Percentiles rank a stretch among this genome's conserved stretches.
These are phyloP conservation scores for Thalassiosira hispida DNA, from an alignment of 352 stramenopile species.

Conservation along the genomic window DNA sequence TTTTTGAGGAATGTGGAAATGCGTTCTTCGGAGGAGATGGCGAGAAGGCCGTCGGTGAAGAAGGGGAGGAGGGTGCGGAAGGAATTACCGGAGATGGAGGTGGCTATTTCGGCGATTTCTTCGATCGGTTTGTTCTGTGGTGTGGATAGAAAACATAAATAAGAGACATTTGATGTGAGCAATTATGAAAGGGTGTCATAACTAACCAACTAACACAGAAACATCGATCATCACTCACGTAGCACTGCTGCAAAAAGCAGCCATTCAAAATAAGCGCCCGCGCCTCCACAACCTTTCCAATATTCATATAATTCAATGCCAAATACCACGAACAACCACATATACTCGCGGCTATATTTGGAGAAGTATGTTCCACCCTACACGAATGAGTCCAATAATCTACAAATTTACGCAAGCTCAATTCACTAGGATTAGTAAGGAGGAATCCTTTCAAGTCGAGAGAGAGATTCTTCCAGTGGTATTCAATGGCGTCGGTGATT, in stretches of 20 bases:
- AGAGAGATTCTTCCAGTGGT: slow-evolving; percentile 35
- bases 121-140: slow-evolving; percentile 32
- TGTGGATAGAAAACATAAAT: neutral
- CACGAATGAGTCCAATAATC: slow-evolving; percentile 22
- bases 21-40: slow-evolving; percentile 9
- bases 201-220: too few species aligned
- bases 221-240: slow-evolving; percentile 32
- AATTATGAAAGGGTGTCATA: too few species aligned
- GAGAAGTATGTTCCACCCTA: slow-evolving; percentile 11
- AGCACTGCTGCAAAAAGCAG: slow-evolving; percentile 43
- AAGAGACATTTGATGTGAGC: neutral
- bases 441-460: slow-evolving; percentile 19
- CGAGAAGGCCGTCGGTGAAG: slow-evolving; percentile 36
- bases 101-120: slow-evolving; percentile 21
- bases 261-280: slow-evolving; percentile 41
- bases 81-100: neutral
- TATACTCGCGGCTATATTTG: slow-evolving; percentile 25
- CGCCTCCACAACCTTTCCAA: slow-evolving; percentile 22
- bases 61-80: slow-evolving; percentile 13
- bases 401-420: slow-evolving; percentile 34
- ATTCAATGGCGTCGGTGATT: slow-evolving; percentile 31
- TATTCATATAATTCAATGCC: slow-evolving; percentile 25
- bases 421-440: neutral
- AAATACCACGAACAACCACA: slow-evolving; percentile 38
- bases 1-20: slow-evolving; percentile 33